phyloP scores from a whole-genome alignment of 2,329 filamentous ascomycete genomes.

The Endoconidiophora laricicola region DNA sequence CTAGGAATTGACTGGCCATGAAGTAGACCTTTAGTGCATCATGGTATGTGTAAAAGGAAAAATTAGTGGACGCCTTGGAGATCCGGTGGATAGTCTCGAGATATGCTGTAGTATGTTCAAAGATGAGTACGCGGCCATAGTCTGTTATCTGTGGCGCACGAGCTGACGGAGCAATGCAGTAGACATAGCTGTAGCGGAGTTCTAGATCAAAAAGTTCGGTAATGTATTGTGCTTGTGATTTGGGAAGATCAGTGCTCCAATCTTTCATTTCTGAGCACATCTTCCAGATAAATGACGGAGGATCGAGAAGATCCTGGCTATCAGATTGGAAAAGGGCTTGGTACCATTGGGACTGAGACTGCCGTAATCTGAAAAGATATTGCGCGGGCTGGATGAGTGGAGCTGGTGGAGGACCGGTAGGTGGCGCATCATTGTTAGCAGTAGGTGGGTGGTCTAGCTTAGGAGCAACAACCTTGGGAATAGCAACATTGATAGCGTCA shows the following conservation, averaged over 20 bases:
- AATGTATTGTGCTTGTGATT: slow-evolving; percentile 45
- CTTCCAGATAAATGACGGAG: slow-evolving; percentile 57
- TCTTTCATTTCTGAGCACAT: slow-evolving; percentile 59
- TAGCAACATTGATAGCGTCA: slow-evolving; percentile 66
- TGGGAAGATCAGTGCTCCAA: slow-evolving; percentile 67
- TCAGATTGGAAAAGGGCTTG: slow-evolving; percentile 73
- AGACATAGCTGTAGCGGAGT: slow-evolving; percentile 76
- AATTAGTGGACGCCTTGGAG: slow-evolving; percentile 39
- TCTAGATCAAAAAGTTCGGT: slow-evolving; percentile 74
- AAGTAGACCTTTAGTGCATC: slow-evolving; percentile 76
- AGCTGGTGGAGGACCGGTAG: slow-evolving; percentile 26
- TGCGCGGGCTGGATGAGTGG: slow-evolving; percentile 47
- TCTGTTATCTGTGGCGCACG: slow-evolving; percentile 56
- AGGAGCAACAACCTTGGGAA: slow-evolving; percentile 38
- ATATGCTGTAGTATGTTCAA: slow-evolving; percentile 75
- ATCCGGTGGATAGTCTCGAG: slow-evolving; percentile 57
- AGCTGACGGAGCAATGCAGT: slow-evolving; percentile 69
- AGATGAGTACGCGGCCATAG: slow-evolving; percentile 65
- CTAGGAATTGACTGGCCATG: slow-evolving; percentile 46
- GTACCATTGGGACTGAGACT: slow-evolving; percentile 77
- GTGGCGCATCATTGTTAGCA: slow-evolving; percentile 25
- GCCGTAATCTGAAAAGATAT: slow-evolving; percentile 67
- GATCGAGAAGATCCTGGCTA: slow-evolving; percentile 47
- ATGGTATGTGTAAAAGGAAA: slow-evolving; percentile 66
- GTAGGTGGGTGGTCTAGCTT: slow-evolving; percentile 13